A percentile compares a stretch with the other conserved stretches of the same genome.
Evolutionary conservation across 768 basidiomycete species (phyloP).

Genomic region (Macrolepiota dolichaula): DNA sequence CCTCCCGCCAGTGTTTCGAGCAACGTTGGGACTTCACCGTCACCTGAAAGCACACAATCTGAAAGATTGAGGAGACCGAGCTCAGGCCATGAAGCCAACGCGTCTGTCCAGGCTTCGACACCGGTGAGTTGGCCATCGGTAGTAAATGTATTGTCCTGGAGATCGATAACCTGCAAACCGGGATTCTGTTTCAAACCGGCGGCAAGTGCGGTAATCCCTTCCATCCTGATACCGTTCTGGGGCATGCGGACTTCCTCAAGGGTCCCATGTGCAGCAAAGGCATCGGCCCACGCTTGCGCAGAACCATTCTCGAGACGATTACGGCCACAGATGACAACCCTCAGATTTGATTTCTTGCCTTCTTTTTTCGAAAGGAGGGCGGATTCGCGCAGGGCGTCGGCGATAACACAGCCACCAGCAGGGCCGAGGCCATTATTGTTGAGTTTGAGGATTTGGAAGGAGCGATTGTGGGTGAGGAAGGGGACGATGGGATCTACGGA

Average conservation of each 20-base stretch:
- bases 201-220: constrained; percentile 80
- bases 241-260: constrained; percentile 88
- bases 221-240: constrained; percentile 97
- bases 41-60: constrained; percentile 82
- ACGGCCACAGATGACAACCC: constrained; percentile 85
- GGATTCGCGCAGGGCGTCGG: constrained; percentile 77
- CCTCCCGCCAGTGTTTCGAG: constrained; percentile 61
- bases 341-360: constrained; percentile 69
- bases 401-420: constrained; percentile 80
- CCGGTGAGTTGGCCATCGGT: constrained; percentile 51
- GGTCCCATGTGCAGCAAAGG: constrained; percentile 80
- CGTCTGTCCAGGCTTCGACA: constrained; percentile 56
- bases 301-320: constrained; percentile 95
- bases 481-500: constrained; percentile 92
- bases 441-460: constrained; percentile 80
- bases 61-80: constrained; percentile 84
- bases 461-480: constrained; percentile 80
- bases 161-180: constrained; percentile 72
- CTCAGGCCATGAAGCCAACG: constrained; percentile 65
- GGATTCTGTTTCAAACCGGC: constrained; percentile 66
- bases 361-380: constrained; percentile 64
- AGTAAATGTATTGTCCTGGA: constrained; percentile 89
- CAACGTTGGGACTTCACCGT: constrained; percentile 74
- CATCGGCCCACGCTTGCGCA: constrained; percentile 79
- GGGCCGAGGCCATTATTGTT: constrained; percentile 98